Percentiles rank a stretch among this genome's conserved stretches.
These are phyloP conservation scores for Filosporella fistucella DNA, from an alignment of 495 filamentous ascomycete genomes.

Conservation along the genomic window DNA sequence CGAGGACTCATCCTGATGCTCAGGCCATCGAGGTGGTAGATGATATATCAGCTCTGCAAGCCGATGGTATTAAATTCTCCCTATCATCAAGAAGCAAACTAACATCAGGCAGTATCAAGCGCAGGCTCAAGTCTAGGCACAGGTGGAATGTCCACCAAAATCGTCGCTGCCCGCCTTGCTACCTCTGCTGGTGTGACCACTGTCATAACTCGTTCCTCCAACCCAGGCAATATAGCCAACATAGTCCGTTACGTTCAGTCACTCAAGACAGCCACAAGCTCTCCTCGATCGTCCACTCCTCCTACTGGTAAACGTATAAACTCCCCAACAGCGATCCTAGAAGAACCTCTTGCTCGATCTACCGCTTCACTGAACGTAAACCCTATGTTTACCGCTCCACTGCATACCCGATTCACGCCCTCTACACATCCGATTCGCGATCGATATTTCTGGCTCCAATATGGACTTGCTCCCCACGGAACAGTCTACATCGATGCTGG, in stretches of 20 bases:
- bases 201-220: conserved; percentile 87
- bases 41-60: conserved; percentile 79
- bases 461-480: conserved; percentile 88
- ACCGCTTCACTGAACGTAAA: conserved; percentile 30
- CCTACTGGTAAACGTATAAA: conserved; percentile 15
- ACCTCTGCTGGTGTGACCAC: conserved; percentile 95
- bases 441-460: conserved; percentile 93
- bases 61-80: conserved; percentile 53
- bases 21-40: conserved; percentile 88
- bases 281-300: conserved; percentile 1
- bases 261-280: conserved; percentile 25
- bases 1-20: conserved; percentile 76
- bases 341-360: conserved; percentile 31
- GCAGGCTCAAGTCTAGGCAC: conserved; percentile 87
- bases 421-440: conserved; percentile 84
- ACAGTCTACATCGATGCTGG: conserved; percentile 89
- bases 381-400: conserved; percentile 17
- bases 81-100: too few species aligned
- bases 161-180: conserved; percentile 88
- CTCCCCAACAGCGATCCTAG: conserved; percentile 11
- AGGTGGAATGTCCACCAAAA: conserved; percentile 98
- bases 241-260: conserved; percentile 81
- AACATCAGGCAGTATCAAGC: conserved; percentile 79
- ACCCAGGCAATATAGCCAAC: conserved; percentile 83
- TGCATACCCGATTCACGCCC: conserved; percentile 91